These are phyloP conservation scores for Skeletonema marinoi DNA, from an alignment of 108 stramenopile genomes.

Conservation along the genomic window DNA sequence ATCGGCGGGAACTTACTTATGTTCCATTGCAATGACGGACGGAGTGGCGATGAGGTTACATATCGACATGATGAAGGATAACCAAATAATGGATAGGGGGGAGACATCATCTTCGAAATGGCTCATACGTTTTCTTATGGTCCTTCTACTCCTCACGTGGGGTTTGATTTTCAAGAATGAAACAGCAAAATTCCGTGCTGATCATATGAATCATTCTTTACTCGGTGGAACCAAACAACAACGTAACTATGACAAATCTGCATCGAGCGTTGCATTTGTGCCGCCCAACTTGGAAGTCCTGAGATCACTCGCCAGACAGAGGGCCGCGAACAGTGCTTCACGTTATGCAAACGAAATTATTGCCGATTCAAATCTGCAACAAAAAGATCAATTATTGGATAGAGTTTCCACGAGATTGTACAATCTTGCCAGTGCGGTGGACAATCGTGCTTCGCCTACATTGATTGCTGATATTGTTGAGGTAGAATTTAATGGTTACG, in stretches of 20 bases:
- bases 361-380: background rate
- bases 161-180: background rate
- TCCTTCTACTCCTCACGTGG: background rate
- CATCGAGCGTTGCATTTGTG: background rate
- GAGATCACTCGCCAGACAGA: background rate
- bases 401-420: background rate
- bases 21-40: no score
- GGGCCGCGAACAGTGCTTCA: background rate
- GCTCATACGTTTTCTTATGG: background rate
- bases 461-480: background rate
- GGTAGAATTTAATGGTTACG: background rate
- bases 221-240: background rate
- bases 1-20: no score
- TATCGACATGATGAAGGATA: no score
- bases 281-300: background rate
- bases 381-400: background rate
- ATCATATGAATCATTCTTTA: background rate
- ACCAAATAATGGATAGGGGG: background rate
- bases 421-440: background rate
- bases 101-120: background rate
- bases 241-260: no score
- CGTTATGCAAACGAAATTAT: background rate
- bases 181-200: background rate
- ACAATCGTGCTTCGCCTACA: background rate
- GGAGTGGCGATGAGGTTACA: no score